Base-by-base conservation (phyloP, 148 eudicot genomes). In the Amaranthus palmeri region DNA sequence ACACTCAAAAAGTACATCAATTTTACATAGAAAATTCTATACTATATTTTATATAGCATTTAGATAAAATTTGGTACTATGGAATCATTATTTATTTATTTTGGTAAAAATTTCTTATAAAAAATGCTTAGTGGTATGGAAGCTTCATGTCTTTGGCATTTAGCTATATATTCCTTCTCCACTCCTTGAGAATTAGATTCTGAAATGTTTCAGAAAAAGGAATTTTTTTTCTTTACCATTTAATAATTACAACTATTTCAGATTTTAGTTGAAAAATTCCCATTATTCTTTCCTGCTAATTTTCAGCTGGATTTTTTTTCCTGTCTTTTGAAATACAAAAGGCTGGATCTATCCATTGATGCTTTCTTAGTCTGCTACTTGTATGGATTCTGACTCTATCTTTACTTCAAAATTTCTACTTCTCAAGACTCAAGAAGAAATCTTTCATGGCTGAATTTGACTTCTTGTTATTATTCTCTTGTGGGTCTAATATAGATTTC, bases 131-230 rank as follows among this genome's bases (percentile, higher is more conserved):
- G 36, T 25, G 13, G 68, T 42, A 72, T 53, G 44, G 70, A 73
- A 65, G 54, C 70, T 73, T 73, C 76, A 53, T 49, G 43, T 14
- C 25, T 73, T 64, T 25, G 76, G 60, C 70, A 73, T 65, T 46
- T 73, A 44, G 54, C 76, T 64, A n/a, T 5, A 44, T 54, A 64
- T 53, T 6, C 5, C 9, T 9, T 59, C 54, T 70, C 44, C 5
- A 12, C 7, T 47, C 59, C 42, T 57, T 57, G 54, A 47, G 64
- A 55, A 73, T 73, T 44, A 62, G 60, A 72, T 72, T 63, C 68
- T 46, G 15, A 6, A 15, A 57, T 47, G n/a, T 11, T 14, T 15
- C 36, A 25, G 36, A 25, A 25, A 25, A 25, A 25, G 36, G 36
- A 25, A 25, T 12, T 49, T 10, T 3, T 3, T 11, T 18, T 10